Base-by-base conservation (phyloP, 2,329 filamentous ascomycete genomes). In the Fusarium papillatum region DNA sequence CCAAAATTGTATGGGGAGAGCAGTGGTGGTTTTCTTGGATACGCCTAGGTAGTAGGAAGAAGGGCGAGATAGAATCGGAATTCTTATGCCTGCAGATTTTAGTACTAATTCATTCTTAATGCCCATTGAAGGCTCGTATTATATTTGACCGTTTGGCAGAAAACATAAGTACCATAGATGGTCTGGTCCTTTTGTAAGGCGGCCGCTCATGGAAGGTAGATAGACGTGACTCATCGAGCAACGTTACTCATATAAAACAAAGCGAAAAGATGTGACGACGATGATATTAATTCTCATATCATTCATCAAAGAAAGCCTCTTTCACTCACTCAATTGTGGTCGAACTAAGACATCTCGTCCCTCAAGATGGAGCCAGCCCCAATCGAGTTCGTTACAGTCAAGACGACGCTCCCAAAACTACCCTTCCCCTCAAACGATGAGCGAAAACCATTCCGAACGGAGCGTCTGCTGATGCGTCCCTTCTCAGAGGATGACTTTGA, bases 381-480 rank as follows among this genome's bases (percentile, higher is more conserved):
- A 10, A 57, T 83, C 34, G 79, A 83, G 69, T 81, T 76, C 73
- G 77, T 87, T 70, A 86, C 81, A 53, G 84, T 91, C 70, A 87
- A 85, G 79, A 89, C 88, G 26, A 88, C 85, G 2, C 82, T 88
- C 14, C 89, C 90, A 2, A 78, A 80, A 16, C 66, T 70, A 4
- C 87, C 87, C 1, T 80, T 88, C 3, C 88, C 86, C 7, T 81
- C 83, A 5, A 85, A 84, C 66, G 68, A 76, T 17, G 80, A 83
- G 26, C 84, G 88, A 9, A 66, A 80, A 10, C 79, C 82, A 3
- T 84, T 90, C 66, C 79, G 76, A 61, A 93, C 91, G 5, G 81
- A 87, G 62, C 88, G 91, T 9, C 85, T 94, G 24, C 78, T 90
- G 31, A 81, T 94, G 64, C 86, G 91, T 19, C 88, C 89, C 3